Evolutionary conservation across 345 rosid genomes (phyloP).

Genomic region (Kandelia obovata): DNA sequence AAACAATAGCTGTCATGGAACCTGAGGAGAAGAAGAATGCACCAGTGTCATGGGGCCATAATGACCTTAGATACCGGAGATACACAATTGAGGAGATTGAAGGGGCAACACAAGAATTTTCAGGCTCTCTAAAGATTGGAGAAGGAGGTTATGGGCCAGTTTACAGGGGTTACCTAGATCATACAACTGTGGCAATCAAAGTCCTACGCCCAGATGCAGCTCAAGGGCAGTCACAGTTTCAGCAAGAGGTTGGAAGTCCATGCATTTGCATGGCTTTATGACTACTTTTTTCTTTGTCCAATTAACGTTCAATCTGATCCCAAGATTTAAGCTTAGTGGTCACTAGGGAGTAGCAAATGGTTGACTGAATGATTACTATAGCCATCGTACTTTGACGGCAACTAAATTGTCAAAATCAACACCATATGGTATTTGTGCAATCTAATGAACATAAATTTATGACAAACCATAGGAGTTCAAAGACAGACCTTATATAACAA

Average conservation of each 20-base stretch:
- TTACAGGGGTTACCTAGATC: slow-evolving; percentile 57
- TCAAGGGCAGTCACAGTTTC: slow-evolving; percentile 83
- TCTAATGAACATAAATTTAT: too few relatives aligned
- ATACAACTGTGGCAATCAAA: slow-evolving; percentile 77
- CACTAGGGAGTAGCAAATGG: too few relatives aligned
- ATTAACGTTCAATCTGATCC: background rate
- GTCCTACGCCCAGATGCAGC: slow-evolving; percentile 82
- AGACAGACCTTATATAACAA: too few relatives aligned
- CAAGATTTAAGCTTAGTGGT: background rate
- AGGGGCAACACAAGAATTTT: slow-evolving; percentile 56
- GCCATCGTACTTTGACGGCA: too few relatives aligned
- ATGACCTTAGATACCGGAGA: slow-evolving; percentile 47
- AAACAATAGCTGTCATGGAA: slow-evolving; percentile 19
- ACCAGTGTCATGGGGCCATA: slow-evolving; percentile 15
- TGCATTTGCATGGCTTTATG: background rate
- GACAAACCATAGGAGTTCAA: too few relatives aligned
- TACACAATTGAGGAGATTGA: slow-evolving; percentile 79
- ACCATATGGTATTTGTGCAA: too few relatives aligned
- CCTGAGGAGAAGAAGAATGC: slow-evolving; percentile 24
- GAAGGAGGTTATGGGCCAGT: slow-evolving; percentile 99
- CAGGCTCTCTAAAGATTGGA: slow-evolving; percentile 62
- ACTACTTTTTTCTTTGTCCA: background rate
- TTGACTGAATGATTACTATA: too few relatives aligned
- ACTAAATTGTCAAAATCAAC: too few relatives aligned
- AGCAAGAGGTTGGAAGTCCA: slow-evolving; percentile 54